phyloP scores from a whole-genome alignment of 257 asterid species.

The Buddleja alternifolia region DNA sequence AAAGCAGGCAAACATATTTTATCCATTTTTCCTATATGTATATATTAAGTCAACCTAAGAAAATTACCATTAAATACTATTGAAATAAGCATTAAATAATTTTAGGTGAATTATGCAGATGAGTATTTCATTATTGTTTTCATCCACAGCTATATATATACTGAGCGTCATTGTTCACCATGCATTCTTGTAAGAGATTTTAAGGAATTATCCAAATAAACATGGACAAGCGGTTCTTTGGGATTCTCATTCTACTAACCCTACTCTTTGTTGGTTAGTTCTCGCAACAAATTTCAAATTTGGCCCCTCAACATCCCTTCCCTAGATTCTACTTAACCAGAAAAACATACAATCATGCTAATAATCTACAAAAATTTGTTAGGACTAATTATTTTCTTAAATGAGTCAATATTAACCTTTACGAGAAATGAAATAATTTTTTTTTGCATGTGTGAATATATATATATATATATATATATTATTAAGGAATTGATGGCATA shows the following conservation, averaged over 20 bases:
- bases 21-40: background rate
- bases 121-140: background rate
- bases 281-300: background rate
- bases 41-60: background rate
- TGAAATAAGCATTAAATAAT: background rate
- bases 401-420: background rate
- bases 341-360: background rate
- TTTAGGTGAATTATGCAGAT: too few relatives aligned
- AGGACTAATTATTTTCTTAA: background rate
- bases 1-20: background rate
- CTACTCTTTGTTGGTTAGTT: conserved; percentile 6
- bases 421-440: background rate
- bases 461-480: too few relatives aligned
- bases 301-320: background rate
- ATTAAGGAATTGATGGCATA: background rate
- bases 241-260: background rate
- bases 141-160: background rate
- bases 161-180: background rate
- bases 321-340: too few relatives aligned
- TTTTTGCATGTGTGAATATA: too few relatives aligned
- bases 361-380: background rate
- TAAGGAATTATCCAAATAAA: background rate
- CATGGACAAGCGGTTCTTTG: conserved; percentile 7
- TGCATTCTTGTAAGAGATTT: background rate
- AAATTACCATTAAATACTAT: background rate